Evolutionary conservation across 345 rosid genomes (phyloP).

Genomic region (Linum tenue): DNA sequence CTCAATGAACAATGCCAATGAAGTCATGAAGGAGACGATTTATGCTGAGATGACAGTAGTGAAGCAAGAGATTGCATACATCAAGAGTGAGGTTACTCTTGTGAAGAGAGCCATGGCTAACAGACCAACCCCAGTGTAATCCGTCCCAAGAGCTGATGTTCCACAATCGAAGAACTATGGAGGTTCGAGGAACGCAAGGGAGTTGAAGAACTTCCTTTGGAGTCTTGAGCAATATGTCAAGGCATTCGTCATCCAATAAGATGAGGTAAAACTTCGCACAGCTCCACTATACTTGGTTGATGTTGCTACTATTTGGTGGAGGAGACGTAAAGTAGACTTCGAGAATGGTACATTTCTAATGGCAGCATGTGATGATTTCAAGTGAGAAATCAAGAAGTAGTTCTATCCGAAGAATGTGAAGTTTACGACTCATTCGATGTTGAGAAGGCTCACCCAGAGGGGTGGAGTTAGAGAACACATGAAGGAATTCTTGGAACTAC

Average conservation of each 20-base stretch:
- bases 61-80: too few species aligned
- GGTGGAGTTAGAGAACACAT: neutral
- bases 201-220: neutral
- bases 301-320: neutral
- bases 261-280: neutral
- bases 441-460: neutral
- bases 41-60: too few species aligned
- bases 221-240: neutral
- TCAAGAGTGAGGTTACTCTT: too few species aligned
- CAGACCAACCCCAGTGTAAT: neutral
- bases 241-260: neutral
- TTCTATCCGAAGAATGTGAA: neutral
- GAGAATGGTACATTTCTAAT: neutral
- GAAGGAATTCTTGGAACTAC: neutral
- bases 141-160: neutral
- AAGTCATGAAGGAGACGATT: too few species aligned
- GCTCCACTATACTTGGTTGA: neutral
- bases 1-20: too few species aligned
- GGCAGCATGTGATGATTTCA: neutral
- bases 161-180: neutral
- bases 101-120: neutral
- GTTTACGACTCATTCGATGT: neutral
- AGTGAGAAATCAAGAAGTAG: neutral
- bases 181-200: neutral
- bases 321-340: neutral